Conservation (phyloP, 495 filamentous ascomycete species). For the Podospora didyma region DNA sequence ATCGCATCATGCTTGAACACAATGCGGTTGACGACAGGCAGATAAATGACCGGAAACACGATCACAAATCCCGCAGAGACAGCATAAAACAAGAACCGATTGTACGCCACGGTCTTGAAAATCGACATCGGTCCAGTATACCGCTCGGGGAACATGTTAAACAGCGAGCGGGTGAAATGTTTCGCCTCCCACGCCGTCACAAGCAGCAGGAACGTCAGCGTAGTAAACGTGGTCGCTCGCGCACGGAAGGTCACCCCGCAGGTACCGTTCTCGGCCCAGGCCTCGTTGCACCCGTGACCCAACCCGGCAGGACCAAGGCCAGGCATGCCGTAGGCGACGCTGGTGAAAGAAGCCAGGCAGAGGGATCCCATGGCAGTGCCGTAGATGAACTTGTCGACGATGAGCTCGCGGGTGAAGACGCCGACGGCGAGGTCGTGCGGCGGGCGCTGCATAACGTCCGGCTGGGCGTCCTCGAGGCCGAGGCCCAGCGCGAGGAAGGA, state of each 20-base stretch:
- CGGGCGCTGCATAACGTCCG: slow-evolving; percentile 68
- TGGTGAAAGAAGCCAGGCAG: slow-evolving; percentile 62
- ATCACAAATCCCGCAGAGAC: slow-evolving; percentile 64
- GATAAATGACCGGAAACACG: slow-evolving; percentile 68
- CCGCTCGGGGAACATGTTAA: slow-evolving; percentile 67
- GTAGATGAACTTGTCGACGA: slow-evolving; percentile 70
- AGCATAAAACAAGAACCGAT: slow-evolving; percentile 69
- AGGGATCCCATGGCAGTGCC: slow-evolving; percentile 64
- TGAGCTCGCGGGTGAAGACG: slow-evolving; percentile 65
- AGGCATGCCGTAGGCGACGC: slow-evolving; percentile 59
- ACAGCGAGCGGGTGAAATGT: slow-evolving; percentile 62
- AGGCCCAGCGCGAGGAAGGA: slow-evolving; percentile 72
- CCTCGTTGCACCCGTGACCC: background rate
- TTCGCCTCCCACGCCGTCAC: slow-evolving; percentile 74
- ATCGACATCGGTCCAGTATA: slow-evolving; percentile 44
- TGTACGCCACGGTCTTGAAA: slow-evolving; percentile 62
- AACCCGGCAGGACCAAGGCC: slow-evolving; percentile 60
- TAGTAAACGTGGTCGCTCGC: slow-evolving; percentile 69
- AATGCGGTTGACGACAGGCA: slow-evolving; percentile 60
- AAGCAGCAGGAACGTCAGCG: slow-evolving; percentile 66
- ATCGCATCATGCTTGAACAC: slow-evolving; percentile 74
- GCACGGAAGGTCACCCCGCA: slow-evolving; percentile 70
- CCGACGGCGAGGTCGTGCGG: slow-evolving; percentile 62
- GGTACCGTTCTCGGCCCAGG: slow-evolving; percentile 45
- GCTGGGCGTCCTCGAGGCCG: slow-evolving; percentile 63